Evolutionary conservation across 2,329 filamentous ascomycete species (phyloP), one percentile per base, ranked within the genome.

Genomic region (Colletotrichum tamarilloi): DNA sequence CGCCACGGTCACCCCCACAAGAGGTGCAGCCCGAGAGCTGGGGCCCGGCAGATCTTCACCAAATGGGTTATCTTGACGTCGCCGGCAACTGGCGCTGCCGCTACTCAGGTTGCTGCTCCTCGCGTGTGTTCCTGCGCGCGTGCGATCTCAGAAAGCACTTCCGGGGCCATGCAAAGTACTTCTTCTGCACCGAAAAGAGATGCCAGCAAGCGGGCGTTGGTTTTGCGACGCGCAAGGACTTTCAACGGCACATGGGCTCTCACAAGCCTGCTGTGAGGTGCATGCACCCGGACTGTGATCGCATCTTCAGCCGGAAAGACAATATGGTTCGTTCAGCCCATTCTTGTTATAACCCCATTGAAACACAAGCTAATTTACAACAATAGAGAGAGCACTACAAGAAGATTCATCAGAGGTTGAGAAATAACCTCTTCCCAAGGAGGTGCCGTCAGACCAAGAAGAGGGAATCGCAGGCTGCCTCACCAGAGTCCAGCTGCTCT

Each of bases 61-160:
- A 63, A 35, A 72, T 72, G 58, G 69, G 69, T 35, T 70, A 73
- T 19, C 67, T 73, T 12, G 71, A 73, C 16, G 71, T 62, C 3
- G 57, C 59, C 46, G 71, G 71, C 46, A 73, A 71, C 35, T 64
- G 67, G 71, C 71, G 71, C 16, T 73, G 69, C 22, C 69, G 69
- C 5, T 68, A 68, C 35, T 55, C 57, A 1, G 69, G 69, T 1
- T 72, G 69, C 52, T 62, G 69, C 57, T 72, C 69, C 16, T 68
- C 69, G 14, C 69, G 69, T 24, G 65, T 72, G 3, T 72, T 72
- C 38, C 58, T 72, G 2, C 46, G 69, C n/a, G 69, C 69, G 8
- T 72, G 69, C 8, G 69, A 72, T 22, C 58, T 72, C 5, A 24
- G 69, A 11, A 72, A 72, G 57, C 69, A 72, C 49, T 72, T 68